phyloP scores from a whole-genome alignment of 176 grass and related monocot genomes.

The Rhynchospora breviuscula region DNA sequence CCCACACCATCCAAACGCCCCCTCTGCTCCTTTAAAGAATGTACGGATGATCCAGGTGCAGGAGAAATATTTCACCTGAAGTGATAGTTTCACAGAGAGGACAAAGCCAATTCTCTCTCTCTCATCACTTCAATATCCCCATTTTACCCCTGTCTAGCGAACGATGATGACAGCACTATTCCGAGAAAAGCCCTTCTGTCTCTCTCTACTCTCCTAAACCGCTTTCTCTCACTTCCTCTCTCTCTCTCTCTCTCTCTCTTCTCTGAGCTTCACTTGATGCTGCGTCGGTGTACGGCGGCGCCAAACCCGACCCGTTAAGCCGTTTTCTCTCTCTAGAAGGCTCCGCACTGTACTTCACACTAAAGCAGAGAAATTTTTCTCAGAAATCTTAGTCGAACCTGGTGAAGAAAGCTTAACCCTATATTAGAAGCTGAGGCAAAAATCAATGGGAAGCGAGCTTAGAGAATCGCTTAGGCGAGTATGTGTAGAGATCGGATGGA shows the following conservation, averaged over 20 bases:
- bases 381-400: neutral
- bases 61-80: slow-evolving; percentile 11
- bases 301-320: neutral
- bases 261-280: slow-evolving; percentile 23
- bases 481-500: slow-evolving; percentile 44
- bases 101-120: slow-evolving; percentile 23
- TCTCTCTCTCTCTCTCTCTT: neutral
- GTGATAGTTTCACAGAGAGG: slow-evolving; percentile 20
- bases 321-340: neutral
- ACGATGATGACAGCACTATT: slow-evolving; percentile 30
- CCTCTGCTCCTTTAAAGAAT: neutral
- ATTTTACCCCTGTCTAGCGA: slow-evolving; percentile 21
- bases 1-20: no score
- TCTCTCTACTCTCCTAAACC: slow-evolving; percentile 9
- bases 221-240: neutral
- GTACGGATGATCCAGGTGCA: slow-evolving; percentile 4
- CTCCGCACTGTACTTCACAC: neutral
- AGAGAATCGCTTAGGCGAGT: slow-evolving; percentile 38
- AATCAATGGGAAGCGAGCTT: slow-evolving; percentile 34
- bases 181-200: slow-evolving; percentile 26
- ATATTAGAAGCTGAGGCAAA: neutral
- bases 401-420: neutral
- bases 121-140: neutral
- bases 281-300: neutral
- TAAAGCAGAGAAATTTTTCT: neutral